Conservation (phyloP, 164 flowering plant species). For the Protea cynaroides region DNA sequence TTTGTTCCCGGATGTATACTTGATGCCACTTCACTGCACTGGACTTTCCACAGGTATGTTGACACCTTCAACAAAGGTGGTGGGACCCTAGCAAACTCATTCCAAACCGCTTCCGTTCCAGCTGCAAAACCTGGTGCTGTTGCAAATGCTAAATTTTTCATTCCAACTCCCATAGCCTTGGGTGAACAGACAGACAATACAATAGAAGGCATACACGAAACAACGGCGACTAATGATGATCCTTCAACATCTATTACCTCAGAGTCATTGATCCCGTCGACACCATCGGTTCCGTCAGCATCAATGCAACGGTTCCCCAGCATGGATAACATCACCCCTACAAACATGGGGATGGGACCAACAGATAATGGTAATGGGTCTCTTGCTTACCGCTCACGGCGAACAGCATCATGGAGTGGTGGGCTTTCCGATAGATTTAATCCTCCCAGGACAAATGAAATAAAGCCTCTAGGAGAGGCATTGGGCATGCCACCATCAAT, state of each 20-base stretch:
- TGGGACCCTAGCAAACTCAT: slow-evolving; percentile 45
- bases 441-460: slow-evolving; percentile 27
- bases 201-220: slow-evolving; percentile 23
- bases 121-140: slow-evolving; percentile 44
- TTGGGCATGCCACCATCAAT: slow-evolving; percentile 40
- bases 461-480: slow-evolving; percentile 39
- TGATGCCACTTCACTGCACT: too few species aligned
- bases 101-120: slow-evolving; percentile 69
- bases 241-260: slow-evolving; percentile 29
- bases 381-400: slow-evolving; percentile 37
- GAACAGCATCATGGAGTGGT: slow-evolving; percentile 89
- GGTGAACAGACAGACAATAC: slow-evolving; percentile 32
- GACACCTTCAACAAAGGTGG: slow-evolving; percentile 90
- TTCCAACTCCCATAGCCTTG: slow-evolving; percentile 51
- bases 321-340: slow-evolving; percentile 46
- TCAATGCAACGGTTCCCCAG: slow-evolving; percentile 64
- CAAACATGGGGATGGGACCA: slow-evolving; percentile 13
- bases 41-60: slow-evolving; percentile 66
- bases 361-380: slow-evolving; percentile 20
- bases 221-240: slow-evolving; percentile 21
- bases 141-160: slow-evolving; percentile 62
- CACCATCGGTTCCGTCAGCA: slow-evolving; percentile 16
- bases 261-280: slow-evolving; percentile 25
- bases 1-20: too few species aligned
- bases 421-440: slow-evolving; percentile 24